Conservation (phyloP, 805 yeast genomes). For the Lachancea waltii region DNA sequence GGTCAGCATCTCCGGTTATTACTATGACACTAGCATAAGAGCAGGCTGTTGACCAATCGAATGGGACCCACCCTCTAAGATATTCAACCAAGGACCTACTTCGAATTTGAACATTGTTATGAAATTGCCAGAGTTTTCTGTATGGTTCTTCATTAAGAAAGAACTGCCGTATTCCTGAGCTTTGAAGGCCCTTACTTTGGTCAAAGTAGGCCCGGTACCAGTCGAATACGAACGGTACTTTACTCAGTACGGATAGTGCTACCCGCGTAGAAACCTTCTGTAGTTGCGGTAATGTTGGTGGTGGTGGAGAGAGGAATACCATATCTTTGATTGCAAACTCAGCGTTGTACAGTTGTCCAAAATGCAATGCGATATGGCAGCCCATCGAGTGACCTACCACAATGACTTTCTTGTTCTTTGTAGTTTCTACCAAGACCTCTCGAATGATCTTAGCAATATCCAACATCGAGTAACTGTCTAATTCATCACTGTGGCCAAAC, state of each 20-base stretch:
- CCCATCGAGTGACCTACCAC: conserved; percentile 75
- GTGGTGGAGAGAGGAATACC: conserved; percentile 47
- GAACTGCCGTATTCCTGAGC: conserved; percentile 28
- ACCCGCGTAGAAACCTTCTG: not conserved
- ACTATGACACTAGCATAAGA: conserved; percentile 8
- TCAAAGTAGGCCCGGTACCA: conserved; percentile 26
- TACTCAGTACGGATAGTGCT: conserved; percentile 12
- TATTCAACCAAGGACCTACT: conserved; percentile 27
- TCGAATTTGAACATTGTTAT: conserved; percentile 26
- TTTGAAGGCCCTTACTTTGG: conserved; percentile 27
- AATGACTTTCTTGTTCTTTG: conserved; percentile 19
- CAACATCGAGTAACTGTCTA: conserved; percentile 18
- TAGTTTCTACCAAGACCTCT: conserved; percentile 11
- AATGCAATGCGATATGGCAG: conserved; percentile 45
- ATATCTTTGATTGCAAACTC: conserved; percentile 19
- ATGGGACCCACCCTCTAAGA: conserved; percentile 28
- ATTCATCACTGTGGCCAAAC: conserved; percentile 51
- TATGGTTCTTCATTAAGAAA: conserved; percentile 20
- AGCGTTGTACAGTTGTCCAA: conserved; percentile 32
- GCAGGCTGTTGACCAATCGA: conserved; percentile 17
- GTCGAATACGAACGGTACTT: conserved; percentile 24
- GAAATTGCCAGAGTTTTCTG: conserved; percentile 26
- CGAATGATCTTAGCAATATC: conserved; percentile 8
- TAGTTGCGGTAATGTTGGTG: conserved; percentile 18
- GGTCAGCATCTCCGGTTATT: conserved; percentile 24